These are phyloP conservation scores for Phanerochaete sordida DNA, from an alignment of 768 basidiomycete species.

Conservation along the genomic window DNA sequence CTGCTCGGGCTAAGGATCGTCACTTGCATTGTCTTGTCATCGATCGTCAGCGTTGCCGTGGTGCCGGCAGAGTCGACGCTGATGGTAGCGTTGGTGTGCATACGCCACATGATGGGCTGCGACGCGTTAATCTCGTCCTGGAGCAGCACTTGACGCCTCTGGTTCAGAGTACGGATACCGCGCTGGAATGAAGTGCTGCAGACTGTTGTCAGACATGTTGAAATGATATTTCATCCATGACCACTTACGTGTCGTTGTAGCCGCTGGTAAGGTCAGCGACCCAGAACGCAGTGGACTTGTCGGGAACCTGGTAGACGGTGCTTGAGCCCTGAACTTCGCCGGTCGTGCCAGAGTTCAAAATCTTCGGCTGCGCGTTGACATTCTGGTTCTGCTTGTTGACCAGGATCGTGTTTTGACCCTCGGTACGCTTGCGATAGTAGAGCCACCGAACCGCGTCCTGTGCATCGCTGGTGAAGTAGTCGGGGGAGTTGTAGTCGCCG, in stretches of 20 bases:
- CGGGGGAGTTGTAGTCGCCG: conserved; percentile 70
- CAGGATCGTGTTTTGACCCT: conserved; percentile 94
- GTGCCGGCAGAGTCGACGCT: conserved; percentile 49
- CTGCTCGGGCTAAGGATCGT: conserved; percentile 61
- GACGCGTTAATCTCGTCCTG: conserved; percentile 84
- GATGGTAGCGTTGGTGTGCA: conserved; percentile 92
- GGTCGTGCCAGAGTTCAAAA: conserved; percentile 49
- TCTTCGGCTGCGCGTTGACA: conserved; percentile 58
- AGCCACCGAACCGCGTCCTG: conserved; percentile 76
- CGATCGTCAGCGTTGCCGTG: conserved; percentile 73
- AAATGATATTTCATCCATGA: not conserved
- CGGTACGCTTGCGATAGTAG: conserved; percentile 95
- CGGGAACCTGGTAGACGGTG: conserved; percentile 64
- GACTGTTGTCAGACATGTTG: conserved; percentile 14
- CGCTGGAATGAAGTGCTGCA: conserved; percentile 70
- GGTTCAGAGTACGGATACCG: conserved; percentile 81
- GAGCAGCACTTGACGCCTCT: conserved; percentile 81
- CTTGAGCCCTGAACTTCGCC: conserved; percentile 73
- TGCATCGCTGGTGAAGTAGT: conserved; percentile 75
- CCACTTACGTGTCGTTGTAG: conserved; percentile 65
- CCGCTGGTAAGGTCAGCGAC: conserved; percentile 74
- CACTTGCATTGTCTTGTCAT: conserved; percentile 62
- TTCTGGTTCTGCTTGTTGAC: conserved; percentile 77
- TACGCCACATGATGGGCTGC: conserved; percentile 75
- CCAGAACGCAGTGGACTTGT: conserved; percentile 77